These are phyloP conservation scores for Lasiosphaeris hirsuta DNA, from an alignment of 495 filamentous ascomycete species.

Conservation along the genomic window DNA sequence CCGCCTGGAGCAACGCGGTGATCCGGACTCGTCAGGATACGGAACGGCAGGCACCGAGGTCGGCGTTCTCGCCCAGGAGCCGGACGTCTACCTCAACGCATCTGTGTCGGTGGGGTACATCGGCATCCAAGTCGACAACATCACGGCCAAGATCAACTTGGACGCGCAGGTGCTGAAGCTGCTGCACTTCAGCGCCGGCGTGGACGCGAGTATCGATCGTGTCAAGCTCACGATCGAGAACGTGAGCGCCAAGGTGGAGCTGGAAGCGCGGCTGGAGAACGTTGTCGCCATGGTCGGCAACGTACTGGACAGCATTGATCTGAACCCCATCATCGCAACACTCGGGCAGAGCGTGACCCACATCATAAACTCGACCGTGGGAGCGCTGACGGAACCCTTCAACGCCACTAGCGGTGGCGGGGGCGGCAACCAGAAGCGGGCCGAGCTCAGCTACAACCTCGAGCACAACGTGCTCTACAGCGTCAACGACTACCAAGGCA, in stretches of 20 bases:
- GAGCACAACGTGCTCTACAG: conserved; percentile 52
- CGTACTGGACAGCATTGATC: conserved; percentile 51
- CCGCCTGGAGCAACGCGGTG: conserved; percentile 45
- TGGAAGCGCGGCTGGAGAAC: conserved; percentile 55
- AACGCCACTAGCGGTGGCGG: conserved; percentile 1
- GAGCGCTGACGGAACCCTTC: conserved; percentile 26
- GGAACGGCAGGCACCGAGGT: conserved; percentile 48
- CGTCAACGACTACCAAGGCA: conserved; percentile 53
- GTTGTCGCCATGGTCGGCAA: conserved; percentile 54
- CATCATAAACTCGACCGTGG: conserved; percentile 44
- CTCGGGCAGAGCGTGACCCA: conserved; percentile 46
- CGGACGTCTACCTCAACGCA: conserved; percentile 57
- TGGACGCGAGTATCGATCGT: conserved; percentile 50
- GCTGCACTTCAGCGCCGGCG: conserved; percentile 55
- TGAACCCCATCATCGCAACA: conserved; percentile 55
- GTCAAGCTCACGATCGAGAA: conserved; percentile 53
- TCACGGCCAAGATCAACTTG: conserved; percentile 58
- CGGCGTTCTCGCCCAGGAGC: conserved; percentile 36
- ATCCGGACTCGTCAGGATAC: conserved; percentile 47
- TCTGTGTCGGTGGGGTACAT: conserved; percentile 51
- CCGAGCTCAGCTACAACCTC: conserved; percentile 39
- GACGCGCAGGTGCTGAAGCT: conserved; percentile 54
- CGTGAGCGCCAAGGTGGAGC: conserved; percentile 52
- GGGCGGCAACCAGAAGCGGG: conserved; percentile 21
- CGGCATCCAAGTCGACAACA: conserved; percentile 51